These are phyloP conservation scores for Capsicum rhomboideum DNA, from an alignment of 257 asterid species.

Conservation along the genomic window DNA sequence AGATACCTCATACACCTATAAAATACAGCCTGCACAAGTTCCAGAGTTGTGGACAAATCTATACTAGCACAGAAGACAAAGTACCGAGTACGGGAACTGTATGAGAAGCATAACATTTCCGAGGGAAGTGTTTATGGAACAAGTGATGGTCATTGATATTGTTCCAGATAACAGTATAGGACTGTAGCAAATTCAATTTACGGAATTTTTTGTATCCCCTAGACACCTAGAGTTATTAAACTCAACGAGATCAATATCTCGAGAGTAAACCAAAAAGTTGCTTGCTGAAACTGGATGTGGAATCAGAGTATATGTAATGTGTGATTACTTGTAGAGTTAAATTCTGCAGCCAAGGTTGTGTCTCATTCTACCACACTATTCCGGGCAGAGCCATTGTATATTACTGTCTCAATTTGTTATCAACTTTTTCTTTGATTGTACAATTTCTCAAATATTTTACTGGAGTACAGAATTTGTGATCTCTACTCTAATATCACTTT, in stretches of 20 bases:
- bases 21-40: background rate
- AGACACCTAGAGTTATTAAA: background rate
- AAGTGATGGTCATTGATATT: background rate
- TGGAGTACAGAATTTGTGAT: background rate
- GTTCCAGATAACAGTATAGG: background rate
- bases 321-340: background rate
- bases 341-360: background rate
- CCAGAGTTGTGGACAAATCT: background rate
- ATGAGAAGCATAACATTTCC: background rate
- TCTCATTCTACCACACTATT: background rate
- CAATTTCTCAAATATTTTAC: background rate
- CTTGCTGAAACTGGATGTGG: background rate
- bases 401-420: background rate
- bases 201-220: background rate
- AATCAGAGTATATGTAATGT: background rate
- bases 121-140: background rate
- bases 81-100: background rate
- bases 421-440: background rate
- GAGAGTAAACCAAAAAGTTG: background rate
- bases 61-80: background rate
- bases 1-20: constrained; percentile 51
- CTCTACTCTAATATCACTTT: background rate
- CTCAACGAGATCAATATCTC: background rate
- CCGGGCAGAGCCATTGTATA: background rate
- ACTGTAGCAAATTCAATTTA: background rate